Evolutionary conservation across 176 grass and related monocot species (phyloP).

Genomic region (Puccinellia tenuiflora): DNA sequence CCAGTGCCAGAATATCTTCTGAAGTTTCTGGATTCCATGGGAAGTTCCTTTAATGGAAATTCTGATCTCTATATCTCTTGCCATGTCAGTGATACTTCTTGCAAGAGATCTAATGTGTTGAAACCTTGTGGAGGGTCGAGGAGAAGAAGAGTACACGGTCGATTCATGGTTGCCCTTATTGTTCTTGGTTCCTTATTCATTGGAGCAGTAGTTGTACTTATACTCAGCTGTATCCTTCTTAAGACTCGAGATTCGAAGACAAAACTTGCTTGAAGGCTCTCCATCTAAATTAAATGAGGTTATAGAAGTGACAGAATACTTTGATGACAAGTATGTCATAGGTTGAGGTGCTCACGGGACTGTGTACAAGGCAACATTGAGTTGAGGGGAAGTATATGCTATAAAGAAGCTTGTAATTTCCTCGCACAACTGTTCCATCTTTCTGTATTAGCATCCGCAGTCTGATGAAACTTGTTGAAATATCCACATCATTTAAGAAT

Average conservation of each 20-base stretch:
- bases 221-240: slow-evolving; percentile 5
- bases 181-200: too few species aligned
- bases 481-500: not conserved
- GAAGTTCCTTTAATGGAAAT: slow-evolving; percentile 59
- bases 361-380: slow-evolving; percentile 58
- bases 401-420: slow-evolving; percentile 46
- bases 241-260: not conserved
- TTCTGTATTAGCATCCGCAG: not conserved
- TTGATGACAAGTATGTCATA: slow-evolving; percentile 48
- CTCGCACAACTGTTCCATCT: not conserved
- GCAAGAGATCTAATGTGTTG: slow-evolving; percentile 17
- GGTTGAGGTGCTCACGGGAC: slow-evolving; percentile 59
- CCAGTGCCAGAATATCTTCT: slow-evolving; percentile 35
- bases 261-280: not conserved
- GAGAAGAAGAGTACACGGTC: slow-evolving; percentile 5
- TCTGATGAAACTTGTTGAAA: not conserved
- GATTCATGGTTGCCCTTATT: not conserved
- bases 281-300: slow-evolving; percentile 36
- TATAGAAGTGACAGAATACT: slow-evolving; percentile 57
- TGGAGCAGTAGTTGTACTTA: not conserved
- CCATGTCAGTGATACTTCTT: slow-evolving; percentile 26
- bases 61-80: slow-evolving; percentile 50
- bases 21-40: slow-evolving; percentile 26
- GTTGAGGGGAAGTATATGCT: slow-evolving; percentile 49
- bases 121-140: slow-evolving; percentile 25